A percentile compares a stretch with the other conserved stretches of the same genome.
Conservation (phyloP, 2,329 filamentous ascomycete species). For the Fusarium hainanense region DNA sequence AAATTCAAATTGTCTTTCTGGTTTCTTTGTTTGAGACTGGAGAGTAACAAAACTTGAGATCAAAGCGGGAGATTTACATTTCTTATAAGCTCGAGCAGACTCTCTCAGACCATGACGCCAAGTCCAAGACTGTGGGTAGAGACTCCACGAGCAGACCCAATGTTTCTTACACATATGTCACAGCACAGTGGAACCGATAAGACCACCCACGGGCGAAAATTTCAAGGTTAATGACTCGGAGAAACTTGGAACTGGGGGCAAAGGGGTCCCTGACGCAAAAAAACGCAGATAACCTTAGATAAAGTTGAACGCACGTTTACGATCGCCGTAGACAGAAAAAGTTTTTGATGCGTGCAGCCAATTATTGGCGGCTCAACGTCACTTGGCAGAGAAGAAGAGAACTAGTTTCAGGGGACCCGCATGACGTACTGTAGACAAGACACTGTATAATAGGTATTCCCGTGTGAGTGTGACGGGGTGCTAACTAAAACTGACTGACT, state of each 20-base stretch:
- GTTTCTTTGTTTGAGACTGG: constrained; percentile 7
- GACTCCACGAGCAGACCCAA: not conserved
- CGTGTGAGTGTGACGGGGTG: not conserved
- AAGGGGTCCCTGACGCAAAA: not conserved
- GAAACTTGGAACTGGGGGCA: constrained; percentile 11
- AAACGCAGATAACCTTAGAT: constrained; percentile 29
- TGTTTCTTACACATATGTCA: constrained; percentile 18
- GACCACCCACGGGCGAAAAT: not conserved
- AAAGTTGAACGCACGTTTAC: constrained; percentile 13
- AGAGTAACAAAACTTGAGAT: not conserved
- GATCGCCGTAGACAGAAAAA: constrained; percentile 5
- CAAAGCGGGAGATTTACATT: constrained; percentile 14
- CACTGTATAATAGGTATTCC: not conserved
- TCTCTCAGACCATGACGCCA: not conserved
- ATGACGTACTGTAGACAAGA: constrained; percentile 11
- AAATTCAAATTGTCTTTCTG: not conserved
- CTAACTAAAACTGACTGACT: not conserved
- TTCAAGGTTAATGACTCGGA: constrained; percentile 23
- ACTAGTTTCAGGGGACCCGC: constrained; percentile 17
- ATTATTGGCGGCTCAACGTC: not conserved
- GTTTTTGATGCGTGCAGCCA: not conserved
- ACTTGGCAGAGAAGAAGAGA: not conserved
- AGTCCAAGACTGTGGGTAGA: constrained; percentile 14
- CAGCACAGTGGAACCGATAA: constrained; percentile 26
- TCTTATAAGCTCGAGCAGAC: constrained; percentile 15